Evolutionary conservation across 371 early-diverging fungal genomes (phyloP).

Genomic region (Parasitella parasitica): DNA sequence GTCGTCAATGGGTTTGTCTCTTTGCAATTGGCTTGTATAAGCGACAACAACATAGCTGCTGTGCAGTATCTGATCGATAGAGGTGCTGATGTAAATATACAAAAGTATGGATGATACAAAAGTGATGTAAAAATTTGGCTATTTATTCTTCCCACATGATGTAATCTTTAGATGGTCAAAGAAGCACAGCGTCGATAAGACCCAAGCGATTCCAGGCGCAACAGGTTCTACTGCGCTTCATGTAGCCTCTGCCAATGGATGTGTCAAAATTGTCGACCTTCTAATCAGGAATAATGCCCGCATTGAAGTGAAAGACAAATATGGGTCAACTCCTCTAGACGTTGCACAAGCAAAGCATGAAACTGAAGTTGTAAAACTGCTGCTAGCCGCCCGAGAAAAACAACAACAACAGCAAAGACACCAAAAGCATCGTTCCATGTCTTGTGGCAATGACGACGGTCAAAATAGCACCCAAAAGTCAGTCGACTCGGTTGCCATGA

Average conservation of each 20-base stretch:
- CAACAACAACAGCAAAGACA: slow-evolving; percentile 1
- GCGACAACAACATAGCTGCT: slow-evolving; percentile 52
- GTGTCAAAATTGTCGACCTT: slow-evolving; percentile 55
- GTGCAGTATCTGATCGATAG: slow-evolving; percentile 64
- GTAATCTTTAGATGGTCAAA: slow-evolving; percentile 23
- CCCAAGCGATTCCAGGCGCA: slow-evolving; percentile 24
- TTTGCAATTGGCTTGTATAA: slow-evolving; percentile 62
- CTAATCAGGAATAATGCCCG: slow-evolving; percentile 63
- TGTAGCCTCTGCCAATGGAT: slow-evolving; percentile 74
- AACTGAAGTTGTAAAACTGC: slow-evolving; percentile 48
- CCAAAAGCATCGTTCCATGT: not conserved
- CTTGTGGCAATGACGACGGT: not conserved
- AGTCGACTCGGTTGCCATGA: not conserved
- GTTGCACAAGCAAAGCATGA: slow-evolving; percentile 62
- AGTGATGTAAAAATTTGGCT: not conserved
- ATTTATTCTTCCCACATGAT: not conserved
- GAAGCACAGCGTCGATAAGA: slow-evolving; percentile 26
- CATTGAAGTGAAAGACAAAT: slow-evolving; percentile 63
- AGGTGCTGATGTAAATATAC: slow-evolving; percentile 65
- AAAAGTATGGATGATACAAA: slow-evolving; percentile 31
- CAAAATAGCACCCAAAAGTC: slow-evolving; percentile 2
- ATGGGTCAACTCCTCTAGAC: slow-evolving; percentile 60
- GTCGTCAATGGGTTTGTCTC: slow-evolving; percentile 60
- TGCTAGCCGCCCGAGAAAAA: slow-evolving; percentile 13
- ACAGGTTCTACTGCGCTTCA: slow-evolving; percentile 76